Percentiles rank a stretch among this genome's conserved stretches.
These are phyloP conservation scores for Lipomyces sp. DNA, from an alignment of 805 yeast species.

Conservation along the genomic window DNA sequence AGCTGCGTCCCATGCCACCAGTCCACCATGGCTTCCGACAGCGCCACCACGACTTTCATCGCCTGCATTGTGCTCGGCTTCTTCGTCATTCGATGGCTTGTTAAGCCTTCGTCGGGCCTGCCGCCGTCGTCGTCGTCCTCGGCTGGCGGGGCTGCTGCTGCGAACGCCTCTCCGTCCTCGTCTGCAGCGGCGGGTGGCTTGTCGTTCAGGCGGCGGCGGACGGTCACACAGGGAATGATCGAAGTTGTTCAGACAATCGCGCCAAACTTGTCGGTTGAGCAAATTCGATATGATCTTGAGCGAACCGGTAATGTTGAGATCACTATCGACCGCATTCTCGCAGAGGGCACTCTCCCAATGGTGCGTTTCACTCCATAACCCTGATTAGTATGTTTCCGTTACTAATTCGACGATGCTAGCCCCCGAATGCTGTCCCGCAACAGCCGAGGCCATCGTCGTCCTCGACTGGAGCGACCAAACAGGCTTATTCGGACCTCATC, in stretches of 20 bases:
- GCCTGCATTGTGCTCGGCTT: slow-evolving; percentile 29
- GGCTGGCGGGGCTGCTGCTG: neutral
- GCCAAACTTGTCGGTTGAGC: slow-evolving; percentile 64
- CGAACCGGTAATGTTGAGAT: slow-evolving; percentile 75
- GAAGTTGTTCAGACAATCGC: slow-evolving; percentile 82
- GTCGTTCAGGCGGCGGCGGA: slow-evolving; percentile 26
- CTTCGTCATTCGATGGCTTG: slow-evolving; percentile 28
- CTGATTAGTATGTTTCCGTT: neutral
- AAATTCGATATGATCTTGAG: slow-evolving; percentile 69
- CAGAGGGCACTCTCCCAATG: slow-evolving; percentile 54
- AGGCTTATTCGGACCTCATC: slow-evolving; percentile 17
- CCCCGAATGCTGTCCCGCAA: too few species aligned
- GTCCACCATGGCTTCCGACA: slow-evolving; percentile 26
- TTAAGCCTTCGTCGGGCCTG: slow-evolving; percentile 13
- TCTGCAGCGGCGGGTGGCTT: slow-evolving; percentile 6
- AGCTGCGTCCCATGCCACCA: too few species aligned
- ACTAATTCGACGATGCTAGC: too few species aligned
- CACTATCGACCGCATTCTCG: slow-evolving; percentile 70
- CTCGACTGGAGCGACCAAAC: slow-evolving; percentile 23
- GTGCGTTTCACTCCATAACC: slow-evolving; percentile 1
- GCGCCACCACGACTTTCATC: slow-evolving; percentile 29
- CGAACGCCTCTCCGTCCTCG: slow-evolving; percentile 4
- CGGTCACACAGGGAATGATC: slow-evolving; percentile 55
- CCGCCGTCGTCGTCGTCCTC: neutral
- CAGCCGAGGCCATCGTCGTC: neutral